These are phyloP conservation scores for Aschersonia sp. DNA, from an alignment of 2,329 filamentous ascomycete genomes.

Conservation along the genomic window DNA sequence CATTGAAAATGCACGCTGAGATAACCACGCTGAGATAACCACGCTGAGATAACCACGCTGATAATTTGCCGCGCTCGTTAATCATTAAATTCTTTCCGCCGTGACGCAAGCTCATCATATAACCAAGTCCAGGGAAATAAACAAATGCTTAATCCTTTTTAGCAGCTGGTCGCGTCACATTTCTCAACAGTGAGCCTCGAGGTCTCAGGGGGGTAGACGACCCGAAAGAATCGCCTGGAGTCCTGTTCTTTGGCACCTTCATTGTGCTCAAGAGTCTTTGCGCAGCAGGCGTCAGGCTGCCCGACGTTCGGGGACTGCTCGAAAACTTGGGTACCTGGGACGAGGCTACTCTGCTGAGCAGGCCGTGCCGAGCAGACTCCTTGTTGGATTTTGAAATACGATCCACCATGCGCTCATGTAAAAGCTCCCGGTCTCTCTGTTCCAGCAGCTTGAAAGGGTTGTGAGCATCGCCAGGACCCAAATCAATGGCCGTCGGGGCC, in stretches of 20 bases:
- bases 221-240: constrained; percentile 17
- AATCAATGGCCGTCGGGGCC: constrained; percentile 31
- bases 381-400: constrained; percentile 61
- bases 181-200: constrained; percentile 23
- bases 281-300: constrained; percentile 58
- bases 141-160: constrained; percentile 7
- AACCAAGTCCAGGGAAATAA: too few species aligned
- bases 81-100: background rate
- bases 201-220: constrained; percentile 22
- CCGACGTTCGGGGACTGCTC: constrained; percentile 44
- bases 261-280: constrained; percentile 53
- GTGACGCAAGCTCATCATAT: too few species aligned
- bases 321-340: constrained; percentile 58
- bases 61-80: too few species aligned
- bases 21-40: too few species aligned
- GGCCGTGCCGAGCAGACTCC: constrained; percentile 40
- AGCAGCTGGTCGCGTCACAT: constrained; percentile 13
- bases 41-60: too few species aligned
- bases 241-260: constrained; percentile 24
- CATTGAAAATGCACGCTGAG: too few species aligned
- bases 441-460: constrained; percentile 74
- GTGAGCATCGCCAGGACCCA: constrained; percentile 45
- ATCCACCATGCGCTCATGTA: constrained; percentile 82
- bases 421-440: constrained; percentile 59
- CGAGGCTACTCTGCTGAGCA: constrained; percentile 41